Evolutionary conservation across 2,329 filamentous ascomycete species (phyloP).

Genomic region (Bipolaris sorokiniana): DNA sequence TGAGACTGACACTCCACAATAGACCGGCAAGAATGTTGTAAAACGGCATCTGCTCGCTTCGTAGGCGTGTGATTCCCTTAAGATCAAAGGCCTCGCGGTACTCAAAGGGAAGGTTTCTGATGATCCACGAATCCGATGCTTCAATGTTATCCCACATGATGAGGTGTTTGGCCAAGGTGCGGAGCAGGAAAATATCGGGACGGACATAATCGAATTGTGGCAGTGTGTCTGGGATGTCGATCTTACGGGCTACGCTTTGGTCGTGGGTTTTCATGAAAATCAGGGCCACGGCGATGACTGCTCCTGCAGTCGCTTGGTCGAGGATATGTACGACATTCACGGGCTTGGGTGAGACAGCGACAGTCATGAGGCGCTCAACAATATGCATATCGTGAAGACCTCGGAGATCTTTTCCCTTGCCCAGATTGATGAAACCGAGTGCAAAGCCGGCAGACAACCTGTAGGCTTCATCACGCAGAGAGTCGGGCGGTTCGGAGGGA

Average conservation of each 20-base stretch:
- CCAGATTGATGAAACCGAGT: slow-evolving; percentile 91
- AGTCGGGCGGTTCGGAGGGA: slow-evolving; percentile 69
- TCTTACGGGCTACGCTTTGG: slow-evolving; percentile 81
- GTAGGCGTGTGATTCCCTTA: slow-evolving; percentile 65
- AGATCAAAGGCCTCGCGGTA: slow-evolving; percentile 71
- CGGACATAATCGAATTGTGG: slow-evolving; percentile 95
- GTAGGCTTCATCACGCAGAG: slow-evolving; percentile 92
- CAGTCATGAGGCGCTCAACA: slow-evolving; percentile 81
- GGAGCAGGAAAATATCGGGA: slow-evolving; percentile 87
- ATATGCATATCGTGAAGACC: slow-evolving; percentile 93
- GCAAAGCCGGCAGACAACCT: slow-evolving; percentile 92
- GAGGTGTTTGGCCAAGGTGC: slow-evolving; percentile 86
- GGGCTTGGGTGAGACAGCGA: slow-evolving; percentile 88
- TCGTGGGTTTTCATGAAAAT: slow-evolving; percentile 99
- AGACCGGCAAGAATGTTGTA: slow-evolving; percentile 91
- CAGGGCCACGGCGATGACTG: slow-evolving; percentile 84
- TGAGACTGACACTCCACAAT: slow-evolving; percentile 68
- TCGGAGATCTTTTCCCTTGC: slow-evolving; percentile 84
- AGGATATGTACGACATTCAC: slow-evolving; percentile 91
- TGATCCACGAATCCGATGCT: slow-evolving; percentile 76
- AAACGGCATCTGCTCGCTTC: slow-evolving; percentile 85
- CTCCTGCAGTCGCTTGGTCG: slow-evolving; percentile 91
- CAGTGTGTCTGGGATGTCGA: slow-evolving; percentile 88
- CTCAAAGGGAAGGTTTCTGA: slow-evolving; percentile 71
- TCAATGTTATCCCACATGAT: slow-evolving; percentile 91